Base-by-base conservation (phyloP, 2,329 filamentous ascomycete species). In the Chaetomium sp. region DNA sequence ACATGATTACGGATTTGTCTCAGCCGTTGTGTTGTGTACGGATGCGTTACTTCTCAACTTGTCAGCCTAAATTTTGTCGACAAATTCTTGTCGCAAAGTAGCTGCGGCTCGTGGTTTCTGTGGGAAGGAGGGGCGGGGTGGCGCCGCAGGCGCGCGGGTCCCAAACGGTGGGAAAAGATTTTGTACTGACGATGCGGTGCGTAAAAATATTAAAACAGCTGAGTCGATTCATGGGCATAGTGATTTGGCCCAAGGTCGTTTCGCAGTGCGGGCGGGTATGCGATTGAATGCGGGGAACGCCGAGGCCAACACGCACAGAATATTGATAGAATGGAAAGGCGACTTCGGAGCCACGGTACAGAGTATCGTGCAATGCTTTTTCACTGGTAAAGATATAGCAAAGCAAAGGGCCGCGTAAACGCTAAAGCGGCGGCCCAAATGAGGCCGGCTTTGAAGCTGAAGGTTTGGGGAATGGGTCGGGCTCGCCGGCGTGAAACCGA, bases 1-100 rank as follows among this genome's bases (percentile, higher is more conserved):
- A 91, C 91, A 96, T 94, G 64, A 61, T 71, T 65, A 36, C 47
- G 19, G 43, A 6, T 10, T 34, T 6, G 9, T 37, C 7, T 38
- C 19, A 38, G 9, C 10, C 32, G 45, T 19, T 34, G 14, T 14
- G 40, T 14, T 14, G 10, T 8, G 6, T 42, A 27, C 19, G 19
- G 19, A 27, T 27, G 19, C 19, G 53, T 62, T 56, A 64, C 62
- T 64, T 36, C 34, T 7, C 10, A 37, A 19, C 19, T 3, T 14
- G 50, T 59, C 6, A 59, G 50, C 32, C 4, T 27, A 45, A 12
- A 40, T 27, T 27, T 27, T 6, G 7, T 4, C 8, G 8, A 12
- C n/a, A 6, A 19, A 1, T 12, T 8, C 10, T 14, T 12, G 14
- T 4, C 7, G n/a, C 2, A 32, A 27, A 32, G 27, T 19, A 6